A percentile compares a stretch with the other conserved stretches of the same genome.
Evolutionary conservation across 352 stramenopile species (phyloP).

Genomic region (Globisporangium acanthophoron): DNA sequence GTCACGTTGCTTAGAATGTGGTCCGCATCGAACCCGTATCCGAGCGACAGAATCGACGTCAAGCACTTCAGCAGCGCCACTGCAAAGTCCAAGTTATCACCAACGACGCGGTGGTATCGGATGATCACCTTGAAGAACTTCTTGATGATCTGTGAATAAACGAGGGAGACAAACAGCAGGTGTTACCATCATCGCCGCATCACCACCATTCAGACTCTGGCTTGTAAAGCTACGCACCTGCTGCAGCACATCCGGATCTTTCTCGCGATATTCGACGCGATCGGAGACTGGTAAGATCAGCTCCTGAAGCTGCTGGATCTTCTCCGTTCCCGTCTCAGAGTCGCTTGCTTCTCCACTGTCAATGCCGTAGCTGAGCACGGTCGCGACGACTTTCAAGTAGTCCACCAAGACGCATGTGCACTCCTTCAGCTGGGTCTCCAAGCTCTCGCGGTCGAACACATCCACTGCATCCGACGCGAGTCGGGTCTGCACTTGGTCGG

Average conservation of each 20-base stretch:
- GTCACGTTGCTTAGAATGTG: slow-evolving; percentile 11
- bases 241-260: slow-evolving; percentile 8
- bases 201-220: background rate
- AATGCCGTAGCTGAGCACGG: slow-evolving; percentile 7
- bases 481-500: slow-evolving; percentile 8
- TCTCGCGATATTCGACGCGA: slow-evolving; percentile 2
- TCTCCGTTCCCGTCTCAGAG: background rate
- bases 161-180: background rate
- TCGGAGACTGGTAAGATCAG: slow-evolving; percentile 12
- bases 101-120: slow-evolving; percentile 18
- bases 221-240: slow-evolving; percentile 6
- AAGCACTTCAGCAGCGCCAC: slow-evolving; percentile 23
- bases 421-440: slow-evolving; percentile 7
- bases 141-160: slow-evolving; percentile 15
- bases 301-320: slow-evolving; percentile 16
- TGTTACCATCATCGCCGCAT: background rate
- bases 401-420: slow-evolving; percentile 12
- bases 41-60: slow-evolving; percentile 17
- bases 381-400: slow-evolving; percentile 15
- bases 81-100: slow-evolving; percentile 15
- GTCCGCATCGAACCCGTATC: slow-evolving; percentile 17
- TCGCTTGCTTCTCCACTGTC: slow-evolving; percentile 1
- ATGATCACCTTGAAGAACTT: slow-evolving; percentile 22
- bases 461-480: slow-evolving; percentile 4
- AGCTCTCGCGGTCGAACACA: background rate